These are phyloP conservation scores for Heterobasidion irregulare DNA, from an alignment of 1,284 basidiomycete species.

Conservation along the genomic window DNA sequence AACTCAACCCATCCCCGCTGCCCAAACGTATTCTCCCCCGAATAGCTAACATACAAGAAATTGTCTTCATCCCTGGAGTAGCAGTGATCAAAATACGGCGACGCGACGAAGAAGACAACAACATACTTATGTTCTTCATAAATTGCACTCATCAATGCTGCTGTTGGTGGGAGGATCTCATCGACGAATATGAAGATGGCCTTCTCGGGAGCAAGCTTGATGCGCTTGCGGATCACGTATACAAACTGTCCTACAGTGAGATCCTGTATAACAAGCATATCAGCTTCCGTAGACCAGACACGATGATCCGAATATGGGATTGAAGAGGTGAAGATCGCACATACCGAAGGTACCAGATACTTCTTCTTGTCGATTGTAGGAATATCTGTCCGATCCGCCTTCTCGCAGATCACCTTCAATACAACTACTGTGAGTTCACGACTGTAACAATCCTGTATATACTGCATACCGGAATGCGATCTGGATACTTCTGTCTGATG, in stretches of 20 bases:
- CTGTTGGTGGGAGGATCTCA: conserved; percentile 96
- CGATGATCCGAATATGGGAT: background rate
- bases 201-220: conserved; percentile 99
- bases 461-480: conserved; percentile 87
- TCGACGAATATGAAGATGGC: conserved; percentile 99
- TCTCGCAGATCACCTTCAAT: conserved; percentile 95
- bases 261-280: conserved; percentile 54
- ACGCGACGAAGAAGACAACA: background rate
- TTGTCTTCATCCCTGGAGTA: conserved; percentile 84
- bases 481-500: conserved; percentile 97
- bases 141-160: conserved; percentile 97
- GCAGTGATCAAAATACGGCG: conserved; percentile 5
- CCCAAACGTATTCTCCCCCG: conserved; percentile 95
- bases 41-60: conserved; percentile 94
- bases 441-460: too few relatives aligned
- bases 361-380: conserved; percentile 99
- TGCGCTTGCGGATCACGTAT: conserved; percentile 99
- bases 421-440: conserved; percentile 11
- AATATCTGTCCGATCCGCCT: conserved; percentile 98
- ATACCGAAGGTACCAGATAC: conserved; percentile 94
- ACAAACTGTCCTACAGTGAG: conserved; percentile 98
- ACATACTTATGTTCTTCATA: conserved; percentile 99
- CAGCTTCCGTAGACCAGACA: conserved; percentile 10
- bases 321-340: conserved; percentile 17
- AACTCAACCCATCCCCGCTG: conserved; percentile 18